Percentiles rank a stretch among this genome's conserved stretches.
Conservation (phyloP, 2,329 filamentous ascomycete genomes). For the Cladophialophora yegresii region DNA sequence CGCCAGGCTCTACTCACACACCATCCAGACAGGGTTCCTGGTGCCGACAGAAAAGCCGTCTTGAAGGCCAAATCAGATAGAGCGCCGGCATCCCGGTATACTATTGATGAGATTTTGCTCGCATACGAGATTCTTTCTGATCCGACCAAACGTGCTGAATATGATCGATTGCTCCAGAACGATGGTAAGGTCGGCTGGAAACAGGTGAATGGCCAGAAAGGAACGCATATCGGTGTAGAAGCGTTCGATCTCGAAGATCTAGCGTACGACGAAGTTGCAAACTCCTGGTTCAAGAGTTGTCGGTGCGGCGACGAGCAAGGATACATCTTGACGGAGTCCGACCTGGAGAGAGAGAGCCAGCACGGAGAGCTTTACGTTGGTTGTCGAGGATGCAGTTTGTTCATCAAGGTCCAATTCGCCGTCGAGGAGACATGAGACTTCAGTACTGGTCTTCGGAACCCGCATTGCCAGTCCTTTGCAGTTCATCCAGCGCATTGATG, state of each 20-base stretch:
- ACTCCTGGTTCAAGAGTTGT: constrained; percentile 57
- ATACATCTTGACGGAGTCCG: constrained; percentile 57
- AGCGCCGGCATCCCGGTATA: constrained; percentile 10
- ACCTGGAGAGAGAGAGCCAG: constrained; percentile 54
- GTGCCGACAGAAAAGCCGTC: not conserved
- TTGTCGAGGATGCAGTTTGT: constrained; percentile 65
- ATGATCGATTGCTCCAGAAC: constrained; percentile 45
- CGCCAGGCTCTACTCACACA: constrained; percentile 58
- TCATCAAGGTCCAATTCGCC: constrained; percentile 62
- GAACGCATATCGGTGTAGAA: constrained; percentile 56
- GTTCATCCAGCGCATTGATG: constrained; percentile 8
- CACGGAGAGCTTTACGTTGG: constrained; percentile 60
- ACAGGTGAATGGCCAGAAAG: constrained; percentile 36
- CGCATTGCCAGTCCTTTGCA: constrained; percentile 4
- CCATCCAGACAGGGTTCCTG: constrained; percentile 59
- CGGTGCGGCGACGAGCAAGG: constrained; percentile 61
- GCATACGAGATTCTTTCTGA: constrained; percentile 59
- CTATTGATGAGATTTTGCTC: constrained; percentile 61
- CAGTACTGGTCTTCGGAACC: not conserved
- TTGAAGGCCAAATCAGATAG: not conserved
- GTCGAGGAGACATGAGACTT: constrained; percentile 44
- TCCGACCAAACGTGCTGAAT: constrained; percentile 48
- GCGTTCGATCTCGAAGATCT: constrained; percentile 61
- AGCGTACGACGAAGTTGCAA: constrained; percentile 42
- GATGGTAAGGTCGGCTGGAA: constrained; percentile 37